Percentiles rank a stretch among this genome's conserved stretches.
Conservation (phyloP, 1,284 basidiomycete species). For the Exobasidium cylindrosporum region DNA sequence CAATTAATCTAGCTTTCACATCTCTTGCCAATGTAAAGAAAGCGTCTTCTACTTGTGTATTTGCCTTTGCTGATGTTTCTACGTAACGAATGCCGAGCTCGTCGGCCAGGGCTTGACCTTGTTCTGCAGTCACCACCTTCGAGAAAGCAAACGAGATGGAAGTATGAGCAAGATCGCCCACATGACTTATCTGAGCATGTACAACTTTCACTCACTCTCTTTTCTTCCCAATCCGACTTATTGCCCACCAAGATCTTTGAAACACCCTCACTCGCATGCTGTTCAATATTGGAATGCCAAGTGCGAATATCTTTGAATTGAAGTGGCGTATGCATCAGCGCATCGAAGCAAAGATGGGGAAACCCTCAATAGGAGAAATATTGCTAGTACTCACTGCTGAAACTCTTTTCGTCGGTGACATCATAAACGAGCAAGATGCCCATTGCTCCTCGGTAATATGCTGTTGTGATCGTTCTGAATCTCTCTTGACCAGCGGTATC, state of each 20-base stretch:
- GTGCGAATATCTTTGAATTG: constrained; percentile 87
- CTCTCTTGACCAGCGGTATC: constrained; percentile 99
- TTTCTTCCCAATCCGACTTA: constrained; percentile 98
- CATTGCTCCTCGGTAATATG: constrained; percentile 99
- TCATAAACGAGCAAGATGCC: constrained; percentile 98
- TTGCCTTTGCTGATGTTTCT: constrained; percentile 96
- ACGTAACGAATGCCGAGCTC: constrained; percentile 93
- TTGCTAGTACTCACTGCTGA: constrained; percentile 91
- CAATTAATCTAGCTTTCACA: constrained; percentile 85
- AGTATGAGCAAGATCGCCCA: not conserved
- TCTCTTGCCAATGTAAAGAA: constrained; percentile 89
- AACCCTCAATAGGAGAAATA: too few species aligned
- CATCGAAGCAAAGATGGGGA: not conserved
- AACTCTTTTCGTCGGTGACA: constrained; percentile 95
- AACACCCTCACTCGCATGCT: constrained; percentile 96
- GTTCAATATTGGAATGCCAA: constrained; percentile 98
- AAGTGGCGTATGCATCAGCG: too few species aligned
- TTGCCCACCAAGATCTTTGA: constrained; percentile 99
- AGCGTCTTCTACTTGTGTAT: constrained; percentile 96
- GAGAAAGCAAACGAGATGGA: not conserved
- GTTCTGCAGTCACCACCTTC: constrained; percentile 76
- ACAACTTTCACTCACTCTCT: constrained; percentile 63
- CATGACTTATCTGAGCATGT: not conserved
- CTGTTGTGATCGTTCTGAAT: constrained; percentile 97
- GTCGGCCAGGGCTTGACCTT: constrained; percentile 68